Percentiles rank a stretch among this genome's conserved stretches.
Evolutionary conservation across 192 early-diverging fungal species (phyloP).

Genomic region (Coemansia sp.): DNA sequence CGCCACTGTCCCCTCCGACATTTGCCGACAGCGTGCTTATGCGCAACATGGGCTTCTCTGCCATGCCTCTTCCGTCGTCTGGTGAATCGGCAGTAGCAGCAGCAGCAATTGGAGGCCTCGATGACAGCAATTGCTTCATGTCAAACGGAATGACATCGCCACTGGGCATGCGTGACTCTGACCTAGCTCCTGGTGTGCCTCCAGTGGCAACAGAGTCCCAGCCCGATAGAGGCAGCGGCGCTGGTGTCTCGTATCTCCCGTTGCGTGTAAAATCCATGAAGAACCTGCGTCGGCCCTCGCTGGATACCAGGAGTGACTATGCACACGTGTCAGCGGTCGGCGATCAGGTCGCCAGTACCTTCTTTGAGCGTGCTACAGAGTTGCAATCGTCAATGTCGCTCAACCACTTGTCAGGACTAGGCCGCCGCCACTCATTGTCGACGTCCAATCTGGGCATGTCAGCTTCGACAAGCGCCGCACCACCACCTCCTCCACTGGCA

Average conservation of each 20-base stretch:
- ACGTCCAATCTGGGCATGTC: slow-evolving; percentile 15
- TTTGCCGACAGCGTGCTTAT: slow-evolving; percentile 28
- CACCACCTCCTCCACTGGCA: background rate
- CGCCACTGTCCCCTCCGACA: slow-evolving; percentile 8
- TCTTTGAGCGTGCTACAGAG: slow-evolving; percentile 30
- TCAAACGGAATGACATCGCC: slow-evolving; percentile 15
- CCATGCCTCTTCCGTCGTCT: slow-evolving; percentile 10
- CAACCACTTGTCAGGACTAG: slow-evolving; percentile 24
- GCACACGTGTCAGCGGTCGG: background rate
- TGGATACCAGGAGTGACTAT: slow-evolving; percentile 22
- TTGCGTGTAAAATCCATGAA: slow-evolving; percentile 39
- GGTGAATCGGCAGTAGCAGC: background rate
- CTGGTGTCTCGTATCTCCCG: slow-evolving; percentile 16
- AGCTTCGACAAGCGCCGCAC: slow-evolving; percentile 9
- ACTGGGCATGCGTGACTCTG: slow-evolving; percentile 12
- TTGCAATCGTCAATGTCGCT: slow-evolving; percentile 26
- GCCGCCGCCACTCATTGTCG: slow-evolving; percentile 49
- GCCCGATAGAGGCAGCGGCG: background rate
- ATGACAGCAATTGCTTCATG: slow-evolving; percentile 1
- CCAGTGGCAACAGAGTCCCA: background rate
- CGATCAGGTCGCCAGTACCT: slow-evolving; percentile 18
- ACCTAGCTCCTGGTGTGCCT: background rate
- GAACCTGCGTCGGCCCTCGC: slow-evolving; percentile 38
- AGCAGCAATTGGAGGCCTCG: slow-evolving; percentile 1
- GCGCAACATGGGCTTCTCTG: slow-evolving; percentile 42